Base-by-base conservation (phyloP, 768 basidiomycete species). In the Trametes cinnabarina region DNA sequence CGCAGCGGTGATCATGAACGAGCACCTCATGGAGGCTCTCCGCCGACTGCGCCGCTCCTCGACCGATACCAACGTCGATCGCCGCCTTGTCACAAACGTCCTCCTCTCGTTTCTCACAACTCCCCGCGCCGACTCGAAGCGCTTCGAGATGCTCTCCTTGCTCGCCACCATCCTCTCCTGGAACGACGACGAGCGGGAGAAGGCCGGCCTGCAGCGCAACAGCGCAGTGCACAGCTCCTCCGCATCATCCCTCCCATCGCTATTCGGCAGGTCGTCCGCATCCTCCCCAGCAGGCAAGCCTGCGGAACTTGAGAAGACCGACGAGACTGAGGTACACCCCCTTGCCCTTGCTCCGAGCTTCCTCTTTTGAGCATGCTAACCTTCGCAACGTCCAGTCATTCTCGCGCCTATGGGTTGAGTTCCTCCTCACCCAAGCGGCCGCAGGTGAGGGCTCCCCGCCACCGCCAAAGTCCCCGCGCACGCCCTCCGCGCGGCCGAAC, bases 11-110 rank as follows among this genome's bases (percentile, higher is more conserved):
- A 96, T 98, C 58, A 86, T 95, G 69, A 98, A 98, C 64, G 97
- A 98, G 68, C 97, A 99, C 67, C 79, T 99, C 11, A 97, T 94
- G 66, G 96, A 98, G 72, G 97, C 97, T 3, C 83, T 99, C n/a
- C 91, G 96, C 12, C 87, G 97, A 23, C 80, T 99, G 48, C 86
- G 93, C 43, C 88, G 87, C 62, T 91, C 86, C 58, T 87, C 92
- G 0, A 83, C 90, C 7, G 84, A 84, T 44, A 92, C 85, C 44
- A 98, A 92, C 64, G 96, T 99, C 26, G 96, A 99, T 71, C 78
- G 92, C 48, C 87, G 94, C 12, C 84, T 99, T 1, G 93, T 99
- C 32, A 96, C 92, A 35, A 99, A 99, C 68, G 86, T 98, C 55
- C 77, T 99, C 15, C 79, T 98, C 19, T 87, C 87, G 0, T 99